Base-by-base conservation (phyloP, 164 flowering plant genomes). In the Echeveria elegans region DNA sequence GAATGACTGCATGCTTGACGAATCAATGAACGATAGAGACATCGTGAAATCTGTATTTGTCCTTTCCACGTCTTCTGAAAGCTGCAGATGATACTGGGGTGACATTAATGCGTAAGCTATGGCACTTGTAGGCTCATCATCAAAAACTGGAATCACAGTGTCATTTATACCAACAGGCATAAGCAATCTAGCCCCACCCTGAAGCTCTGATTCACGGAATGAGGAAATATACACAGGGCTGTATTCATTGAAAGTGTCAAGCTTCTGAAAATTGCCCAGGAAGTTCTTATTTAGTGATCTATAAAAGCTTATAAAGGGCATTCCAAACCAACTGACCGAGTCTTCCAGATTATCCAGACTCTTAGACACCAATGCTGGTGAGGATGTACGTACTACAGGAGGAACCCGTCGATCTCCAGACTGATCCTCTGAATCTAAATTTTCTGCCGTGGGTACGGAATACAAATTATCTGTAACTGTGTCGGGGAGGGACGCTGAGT, bases 111-210 rank as follows among this genome's bases (percentile, higher is more conserved):
- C 89, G 77, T 86, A 88, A 16, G 97, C 65, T 69, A 95, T 92
- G 24, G 86, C 72, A 77, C 99, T 95, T n/a, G 99, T 85, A 36
- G 97, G 98, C 71, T 95, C 99, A 79, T 92, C 96, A 74, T 95
- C 99, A 82, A 79, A 88, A 69, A 95, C 89, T 1, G 96, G 97
- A 72, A 95, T 72, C 3, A 90, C 87, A 68, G 84, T 87, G 58
- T 87, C 97, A 76, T 86, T 83, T 16, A 84, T 70, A 68, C 97
- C 96, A 59, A 86, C 82, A 19, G 94, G 94, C 24, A 88, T 79
- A 73, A 86, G 81, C 69, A 86, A 72, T 73, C 89, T 80, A 16
- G 92, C 88, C 16, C 91, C 92, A 73, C 82, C 77, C 72, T 80
- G 83, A 63, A 78, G 78, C 72, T 85, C 85, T 68, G 77, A 78